phyloP scores from a whole-genome alignment of 192 early-diverging fungal genomes.

The Oehlia diaphana region DNA sequence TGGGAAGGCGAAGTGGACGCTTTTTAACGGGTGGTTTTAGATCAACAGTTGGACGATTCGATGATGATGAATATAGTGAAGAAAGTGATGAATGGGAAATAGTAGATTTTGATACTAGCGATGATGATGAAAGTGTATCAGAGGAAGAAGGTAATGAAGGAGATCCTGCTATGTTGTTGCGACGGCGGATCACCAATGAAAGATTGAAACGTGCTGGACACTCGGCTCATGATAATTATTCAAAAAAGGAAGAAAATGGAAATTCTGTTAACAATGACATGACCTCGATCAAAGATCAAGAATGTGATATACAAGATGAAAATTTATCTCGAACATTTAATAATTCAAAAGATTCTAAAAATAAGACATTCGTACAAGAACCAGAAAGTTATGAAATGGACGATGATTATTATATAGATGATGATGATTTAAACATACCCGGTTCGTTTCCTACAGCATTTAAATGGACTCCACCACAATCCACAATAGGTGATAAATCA shows the following conservation, averaged over 20 bases:
- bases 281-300: too few relatives aligned
- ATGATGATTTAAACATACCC: slow-evolving; percentile 23
- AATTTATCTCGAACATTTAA: not conserved
- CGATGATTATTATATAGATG: not conserved
- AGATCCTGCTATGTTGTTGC: slow-evolving; percentile 18
- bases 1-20: not conserved
- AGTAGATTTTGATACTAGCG: slow-evolving; percentile 22
- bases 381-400: not conserved
- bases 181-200: slow-evolving; percentile 19
- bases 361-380: not conserved
- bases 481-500: not conserved
- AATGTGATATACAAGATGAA: not conserved
- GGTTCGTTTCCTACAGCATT: slow-evolving; percentile 23
- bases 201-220: slow-evolving; percentile 31
- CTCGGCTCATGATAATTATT: not conserved
- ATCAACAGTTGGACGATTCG: slow-evolving; percentile 2
- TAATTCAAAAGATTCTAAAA: not conserved
- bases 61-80: slow-evolving; percentile 22
- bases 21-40: slow-evolving; percentile 1
- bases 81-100: slow-evolving; percentile 30
- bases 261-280: not conserved
- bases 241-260: not conserved
- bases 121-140: not conserved
- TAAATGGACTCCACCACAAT: not conserved
- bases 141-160: slow-evolving; percentile 3